These are phyloP conservation scores for Cucumis cinereus DNA, from an alignment of 306 rosid genomes.

Conservation along the genomic window DNA sequence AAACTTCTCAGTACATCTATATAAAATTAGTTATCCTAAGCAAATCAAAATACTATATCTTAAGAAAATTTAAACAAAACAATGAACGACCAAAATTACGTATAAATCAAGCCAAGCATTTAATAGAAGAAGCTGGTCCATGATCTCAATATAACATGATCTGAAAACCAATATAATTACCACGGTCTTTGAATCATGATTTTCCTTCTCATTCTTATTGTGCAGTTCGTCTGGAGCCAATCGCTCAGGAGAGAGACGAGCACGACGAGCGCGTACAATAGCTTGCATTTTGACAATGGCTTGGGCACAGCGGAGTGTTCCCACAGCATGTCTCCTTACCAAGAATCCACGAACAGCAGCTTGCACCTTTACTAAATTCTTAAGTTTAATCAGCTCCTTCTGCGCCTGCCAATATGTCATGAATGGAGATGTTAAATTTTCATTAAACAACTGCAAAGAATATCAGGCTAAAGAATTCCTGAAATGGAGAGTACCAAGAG, in stretches of 20 bases:
- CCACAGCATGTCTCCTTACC: constrained; percentile 81
- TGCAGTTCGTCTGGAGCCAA: constrained; percentile 18
- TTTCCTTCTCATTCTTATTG: constrained; percentile 15
- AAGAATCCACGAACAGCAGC: constrained; percentile 91
- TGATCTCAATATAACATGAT: background rate
- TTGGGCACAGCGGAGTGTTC: constrained; percentile 83
- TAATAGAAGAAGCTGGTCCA: background rate
- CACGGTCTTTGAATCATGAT: constrained; percentile 20
- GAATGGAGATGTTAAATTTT: background rate
- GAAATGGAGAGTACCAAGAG: constrained; percentile 45
- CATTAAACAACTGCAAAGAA: background rate
- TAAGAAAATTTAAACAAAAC: background rate
- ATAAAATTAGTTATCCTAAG: background rate
- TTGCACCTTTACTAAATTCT: constrained; percentile 73
- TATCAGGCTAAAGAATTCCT: constrained; percentile 1
- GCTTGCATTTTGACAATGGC: constrained; percentile 79
- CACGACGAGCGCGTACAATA: constrained; percentile 68
- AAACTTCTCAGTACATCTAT: background rate
- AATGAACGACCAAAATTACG: constrained; percentile 4
- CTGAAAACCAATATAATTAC: constrained; percentile 25
- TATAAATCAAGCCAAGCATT: background rate
- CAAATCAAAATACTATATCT: background rate
- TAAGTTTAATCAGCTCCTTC: constrained; percentile 31
- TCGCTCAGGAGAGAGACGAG: constrained; percentile 16
- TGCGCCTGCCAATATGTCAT: constrained; percentile 37